These are phyloP conservation scores for Microstroma glucosiphilum DNA, from an alignment of 1,284 basidiomycete genomes.

Conservation along the genomic window DNA sequence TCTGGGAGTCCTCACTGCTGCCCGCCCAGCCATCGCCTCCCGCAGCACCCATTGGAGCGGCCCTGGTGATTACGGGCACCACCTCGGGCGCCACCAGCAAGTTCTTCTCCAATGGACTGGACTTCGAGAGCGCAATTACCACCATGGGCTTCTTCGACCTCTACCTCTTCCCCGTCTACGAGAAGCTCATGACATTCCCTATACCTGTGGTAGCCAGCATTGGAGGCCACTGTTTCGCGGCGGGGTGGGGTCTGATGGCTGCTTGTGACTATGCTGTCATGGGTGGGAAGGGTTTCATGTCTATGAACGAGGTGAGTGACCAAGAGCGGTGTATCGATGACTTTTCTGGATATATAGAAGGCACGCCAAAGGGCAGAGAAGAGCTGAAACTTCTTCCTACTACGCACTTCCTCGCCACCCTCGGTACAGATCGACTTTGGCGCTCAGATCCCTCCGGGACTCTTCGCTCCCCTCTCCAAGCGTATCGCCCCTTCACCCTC, in stretches of 20 bases:
- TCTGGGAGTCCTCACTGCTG: slow-evolving; percentile 61
- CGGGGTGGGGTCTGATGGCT: slow-evolving; percentile 70
- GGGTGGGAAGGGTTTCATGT: slow-evolving; percentile 76
- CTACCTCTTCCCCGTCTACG: slow-evolving; percentile 54
- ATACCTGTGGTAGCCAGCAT: slow-evolving; percentile 70
- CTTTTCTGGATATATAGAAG: too few species aligned
- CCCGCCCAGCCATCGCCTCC: slow-evolving; percentile 17
- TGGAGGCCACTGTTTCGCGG: slow-evolving; percentile 88
- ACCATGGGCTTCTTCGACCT: slow-evolving; percentile 63
- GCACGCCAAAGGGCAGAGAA: background rate
- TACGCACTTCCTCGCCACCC: background rate
- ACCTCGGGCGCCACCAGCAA: slow-evolving; percentile 20
- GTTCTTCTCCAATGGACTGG: slow-evolving; percentile 59
- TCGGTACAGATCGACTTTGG: slow-evolving; percentile 34
- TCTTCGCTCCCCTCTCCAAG: slow-evolving; percentile 59
- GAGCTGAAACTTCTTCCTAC: background rate
- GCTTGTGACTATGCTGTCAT: slow-evolving; percentile 85
- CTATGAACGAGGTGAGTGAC: slow-evolving; percentile 69
- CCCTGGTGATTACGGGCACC: slow-evolving; percentile 36
- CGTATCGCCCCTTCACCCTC: background rate
- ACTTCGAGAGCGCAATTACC: slow-evolving; percentile 61
- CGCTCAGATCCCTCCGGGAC: slow-evolving; percentile 33
- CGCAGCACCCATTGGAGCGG: slow-evolving; percentile 24
- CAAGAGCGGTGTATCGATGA: background rate
- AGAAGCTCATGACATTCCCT: slow-evolving; percentile 54